Evolutionary conservation across 768 basidiomycete genomes (phyloP), one percentile per base, ranked within the genome.

Genomic region (Lactarius quietus): DNA sequence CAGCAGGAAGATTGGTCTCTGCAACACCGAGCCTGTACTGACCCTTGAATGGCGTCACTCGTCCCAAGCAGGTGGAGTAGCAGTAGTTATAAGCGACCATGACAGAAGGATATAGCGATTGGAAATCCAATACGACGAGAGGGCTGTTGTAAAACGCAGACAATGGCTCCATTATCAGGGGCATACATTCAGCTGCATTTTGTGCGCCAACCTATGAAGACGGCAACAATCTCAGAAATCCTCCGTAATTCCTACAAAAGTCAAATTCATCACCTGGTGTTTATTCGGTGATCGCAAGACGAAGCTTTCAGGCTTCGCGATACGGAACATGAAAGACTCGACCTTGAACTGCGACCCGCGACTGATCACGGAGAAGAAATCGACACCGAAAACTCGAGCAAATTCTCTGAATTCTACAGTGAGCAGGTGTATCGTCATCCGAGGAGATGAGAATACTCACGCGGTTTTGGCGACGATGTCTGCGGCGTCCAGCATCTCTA

Each of bases 1-100:
- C 92, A 2, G 83, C 78, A 2, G 88, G 84, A 15, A 88, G 79
- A 43, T 88, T 79, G 20, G 92, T 80, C 66, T 93, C 84, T 48
- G 84, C 78, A 53, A 95, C 90, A 3, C 97, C 97, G 60, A 98
- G 84, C 75, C 96, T 96, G 74, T 90, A 87, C 31, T 83, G 83
- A 10, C 90, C 95, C 73, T 93, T 88, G 76, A 95, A 96, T n/a
- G 87, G 81, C n/a, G 81, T 80, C 43, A 93, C 80, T 15, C 95
- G 86, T 12, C 97, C 97, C 35, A 99, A 81, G 74, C 95, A 98
- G 2, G 97, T 99, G 31, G 95, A 98, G 74, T 94, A 95, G 72
- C 92, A 94, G 74, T 94, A 94, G 74, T 98, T 98, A 78, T 99
- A 95, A 7, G 95, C 96, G 70, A 98, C 96, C 96, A 98, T 98